Evolutionary conservation across 23 red algal genomes (phyloP), one percentile per base, ranked within the genome.

Genomic region (Gracilaria domingensis): DNA sequence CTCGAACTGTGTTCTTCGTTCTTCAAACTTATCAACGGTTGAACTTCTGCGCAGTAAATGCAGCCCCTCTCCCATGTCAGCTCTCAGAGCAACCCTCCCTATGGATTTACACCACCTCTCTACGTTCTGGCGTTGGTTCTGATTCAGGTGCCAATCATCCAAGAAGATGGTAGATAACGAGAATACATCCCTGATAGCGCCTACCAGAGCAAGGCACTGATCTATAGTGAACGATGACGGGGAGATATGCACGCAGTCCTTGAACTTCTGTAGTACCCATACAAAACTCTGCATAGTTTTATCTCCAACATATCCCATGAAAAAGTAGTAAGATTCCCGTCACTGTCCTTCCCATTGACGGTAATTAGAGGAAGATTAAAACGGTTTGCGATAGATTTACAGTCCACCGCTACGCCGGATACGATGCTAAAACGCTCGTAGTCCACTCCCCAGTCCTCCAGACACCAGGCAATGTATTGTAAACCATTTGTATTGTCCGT

Each of bases 401-500:
- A 62, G 24, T 45, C 12, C 48, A 80, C 21, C 6, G 28, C 33
- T 20, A 80, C 42, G 5, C 75, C 45, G 20, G 42, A 45, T 8
- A 80, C 75, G 8, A 80, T 49, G 13, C 45, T 45, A 23, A 35
- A 50, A 33, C 23, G 48, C 55, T 56, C 75, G 38, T 80, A 80
- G 75, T 80, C 75, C 5, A 17, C 28, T 48, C 30, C 2, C 73
- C 73, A 78, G 17, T 78, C 44, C 73, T 37, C 4, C 24, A 44
- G 48, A 28, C 42, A 0, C 4, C 73, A 78, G 2, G 30, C 42
- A 13, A 53, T 14, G 0, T 25, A 78, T 0, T 78, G 35, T 0
- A 74, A 14, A 6, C 23, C 16, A 16, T n/a, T 23, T 23, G 2
- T 5, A 18, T 58, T 18, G 23, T 58, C 54, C 23, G 54, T 58